These are phyloP conservation scores for Ceratopteris richardii DNA, from an alignment of 75 land plant species.

Conservation along the genomic window DNA sequence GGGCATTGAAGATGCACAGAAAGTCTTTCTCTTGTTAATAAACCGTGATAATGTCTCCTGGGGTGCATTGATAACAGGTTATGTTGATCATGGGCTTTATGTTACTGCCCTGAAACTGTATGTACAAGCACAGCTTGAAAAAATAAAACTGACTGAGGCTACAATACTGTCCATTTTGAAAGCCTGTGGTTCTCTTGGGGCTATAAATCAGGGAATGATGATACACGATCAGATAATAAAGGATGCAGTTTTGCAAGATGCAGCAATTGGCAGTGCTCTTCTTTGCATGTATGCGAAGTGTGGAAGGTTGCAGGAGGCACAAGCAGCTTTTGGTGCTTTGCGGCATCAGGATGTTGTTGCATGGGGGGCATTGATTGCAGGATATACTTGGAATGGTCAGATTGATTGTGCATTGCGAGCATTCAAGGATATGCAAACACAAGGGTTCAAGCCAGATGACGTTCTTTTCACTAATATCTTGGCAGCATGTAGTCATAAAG, in stretches of 20 bases:
- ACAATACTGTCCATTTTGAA: conserved; percentile 6
- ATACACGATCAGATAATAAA: conserved; percentile 10
- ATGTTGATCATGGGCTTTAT: neutral
- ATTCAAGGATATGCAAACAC: neutral
- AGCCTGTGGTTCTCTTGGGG: conserved; percentile 14
- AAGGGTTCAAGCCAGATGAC: neutral
- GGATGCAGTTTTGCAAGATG: neutral
- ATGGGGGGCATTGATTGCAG: conserved; percentile 7
- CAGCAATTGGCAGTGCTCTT: conserved; percentile 1
- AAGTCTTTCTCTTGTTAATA: conserved; percentile 24
- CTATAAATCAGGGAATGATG: conserved; percentile 2
- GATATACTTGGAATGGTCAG: conserved; percentile 1
- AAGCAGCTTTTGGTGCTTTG: conserved; percentile 8
- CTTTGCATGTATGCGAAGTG: conserved; percentile 11
- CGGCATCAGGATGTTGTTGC: neutral
- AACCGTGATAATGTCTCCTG: conserved; percentile 38
- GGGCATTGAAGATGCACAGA: conserved; percentile 19
- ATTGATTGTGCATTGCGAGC: neutral
- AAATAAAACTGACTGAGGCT: neutral
- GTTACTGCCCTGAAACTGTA: conserved; percentile 8
- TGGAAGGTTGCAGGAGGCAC: conserved; percentile 10
- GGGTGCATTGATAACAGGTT: conserved; percentile 13
- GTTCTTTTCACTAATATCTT: conserved; percentile 2
- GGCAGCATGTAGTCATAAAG: conserved; percentile 4
- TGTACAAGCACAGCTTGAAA: neutral